Evolutionary conservation across 208 protist species (phyloP), one percentile per base, ranked within the genome.

Genomic region (Trypanosoma vivax): DNA sequence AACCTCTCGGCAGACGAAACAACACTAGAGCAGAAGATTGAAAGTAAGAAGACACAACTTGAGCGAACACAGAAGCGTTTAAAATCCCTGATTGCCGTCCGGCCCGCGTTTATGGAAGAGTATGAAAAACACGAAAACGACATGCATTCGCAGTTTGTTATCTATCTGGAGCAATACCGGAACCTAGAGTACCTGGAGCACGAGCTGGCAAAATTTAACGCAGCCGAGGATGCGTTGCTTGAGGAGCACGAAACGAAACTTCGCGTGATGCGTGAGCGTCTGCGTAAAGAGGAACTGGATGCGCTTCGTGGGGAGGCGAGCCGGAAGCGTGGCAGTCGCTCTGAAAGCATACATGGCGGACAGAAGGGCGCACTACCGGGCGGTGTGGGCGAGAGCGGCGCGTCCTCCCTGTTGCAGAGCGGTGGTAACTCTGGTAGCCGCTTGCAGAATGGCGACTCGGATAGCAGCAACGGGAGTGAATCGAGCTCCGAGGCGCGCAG

Each of bases 151-250:
- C 86, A 95, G 60, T 97, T 96, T 38, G 83, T 86, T 31, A 73
- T 79, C 60, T 97, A 97, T 59, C 74, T 96, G 25, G 93, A 96
- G 57, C 87, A 90, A 71, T 96, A 95, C 58, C 78, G 93, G 53
- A 97, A 97, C 56, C 41, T 97, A 39, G 93, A 96, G 60, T 97
- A 93, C 56, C 76, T 97, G 13, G 88, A 97, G 56, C 63, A 93
- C 48, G 75, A 96, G 62, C 54, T 96, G 1, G 73, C 85, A 28
- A 91, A 86, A 54, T 94, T 76, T 60, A 93, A 96, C 76, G 75
- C 68, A 13, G 82, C 72, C 23, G 86, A 93, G 53, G 84, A 92
- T 49, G 76, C 70, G 2, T 14, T 90, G n/a, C 72, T 92, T 16
- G 81, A 90, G 72, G 85, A 90, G 62, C 83, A 96, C 57, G 79